A percentile compares a stretch with the other conserved stretches of the same genome.
phyloP scores from a whole-genome alignment of 1,284 basidiomycete genomes.

The Megacollybia platyphylla region DNA sequence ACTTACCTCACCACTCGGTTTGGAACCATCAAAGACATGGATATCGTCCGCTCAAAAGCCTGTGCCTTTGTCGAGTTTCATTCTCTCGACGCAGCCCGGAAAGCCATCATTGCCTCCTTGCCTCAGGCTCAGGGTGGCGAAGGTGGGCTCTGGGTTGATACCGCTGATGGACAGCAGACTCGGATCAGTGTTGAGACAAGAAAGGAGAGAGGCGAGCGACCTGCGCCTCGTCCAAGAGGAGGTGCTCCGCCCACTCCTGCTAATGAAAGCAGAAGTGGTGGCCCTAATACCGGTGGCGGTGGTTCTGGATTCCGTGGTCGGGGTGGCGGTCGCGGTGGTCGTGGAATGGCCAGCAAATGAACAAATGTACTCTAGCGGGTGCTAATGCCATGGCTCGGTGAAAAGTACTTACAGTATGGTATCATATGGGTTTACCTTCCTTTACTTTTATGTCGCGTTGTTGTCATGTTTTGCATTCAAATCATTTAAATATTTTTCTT shows the following conservation, averaged over 20 bases:
- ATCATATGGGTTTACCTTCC: background rate
- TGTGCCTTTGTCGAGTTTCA: slow-evolving; percentile 94
- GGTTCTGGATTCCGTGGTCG: slow-evolving; percentile 16
- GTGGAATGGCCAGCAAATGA: background rate
- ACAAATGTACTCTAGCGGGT: background rate
- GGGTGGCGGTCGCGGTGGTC: slow-evolving; percentile 2
- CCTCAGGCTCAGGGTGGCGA: slow-evolving; percentile 64
- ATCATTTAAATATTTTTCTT: too few species aligned
- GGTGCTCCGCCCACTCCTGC: slow-evolving; percentile 26
- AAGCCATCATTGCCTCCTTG: slow-evolving; percentile 72
- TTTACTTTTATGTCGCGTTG: too few species aligned
- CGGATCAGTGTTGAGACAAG: slow-evolving; percentile 77
- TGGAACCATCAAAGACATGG: slow-evolving; percentile 79
- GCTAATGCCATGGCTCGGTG: background rate
- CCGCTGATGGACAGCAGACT: slow-evolving; percentile 24
- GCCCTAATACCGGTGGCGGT: slow-evolving; percentile 19
- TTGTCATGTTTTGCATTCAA: too few species aligned
- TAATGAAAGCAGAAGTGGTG: slow-evolving; percentile 24
- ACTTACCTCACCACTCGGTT: slow-evolving; percentile 57
- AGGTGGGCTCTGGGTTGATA: slow-evolving; percentile 74
- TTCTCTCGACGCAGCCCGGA: slow-evolving; percentile 67
- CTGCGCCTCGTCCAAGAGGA: slow-evolving; percentile 32
- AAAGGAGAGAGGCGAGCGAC: slow-evolving; percentile 78
- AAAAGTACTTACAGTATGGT: background rate
- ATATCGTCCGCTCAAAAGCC: slow-evolving; percentile 80